phyloP scores from a whole-genome alignment of 495 filamentous ascomycete genomes.

The Tuber brumale region DNA sequence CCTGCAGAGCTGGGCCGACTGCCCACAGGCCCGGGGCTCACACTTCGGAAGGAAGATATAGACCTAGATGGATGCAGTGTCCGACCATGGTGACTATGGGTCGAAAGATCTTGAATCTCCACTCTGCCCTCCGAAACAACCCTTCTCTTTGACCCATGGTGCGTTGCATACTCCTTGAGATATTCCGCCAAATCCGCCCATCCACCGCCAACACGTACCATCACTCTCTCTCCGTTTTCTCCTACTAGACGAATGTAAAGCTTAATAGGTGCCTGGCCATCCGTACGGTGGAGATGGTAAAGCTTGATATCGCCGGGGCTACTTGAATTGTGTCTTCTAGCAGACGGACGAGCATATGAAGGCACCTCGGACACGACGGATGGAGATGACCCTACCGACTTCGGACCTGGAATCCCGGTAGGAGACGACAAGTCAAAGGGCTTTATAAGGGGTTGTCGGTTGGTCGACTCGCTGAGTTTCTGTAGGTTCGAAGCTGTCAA shows the following conservation, averaged over 20 bases:
- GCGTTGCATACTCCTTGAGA: constrained; percentile 81
- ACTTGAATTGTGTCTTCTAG: constrained; percentile 46
- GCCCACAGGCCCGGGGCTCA: constrained; percentile 27
- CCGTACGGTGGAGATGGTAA: constrained; percentile 82
- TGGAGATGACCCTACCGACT: constrained; percentile 46
- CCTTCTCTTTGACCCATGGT: constrained; percentile 57
- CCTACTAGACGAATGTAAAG: constrained; percentile 88
- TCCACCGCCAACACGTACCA: constrained; percentile 94
- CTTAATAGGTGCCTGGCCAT: constrained; percentile 78
- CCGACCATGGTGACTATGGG: constrained; percentile 20
- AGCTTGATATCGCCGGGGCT: constrained; percentile 68
- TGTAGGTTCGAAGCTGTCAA: constrained; percentile 54
- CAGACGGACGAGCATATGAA: constrained; percentile 53
- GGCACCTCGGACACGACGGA: constrained; percentile 54
- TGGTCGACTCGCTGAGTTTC: constrained; percentile 40
- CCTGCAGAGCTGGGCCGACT: constrained; percentile 29
- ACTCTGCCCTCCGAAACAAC: constrained; percentile 25
- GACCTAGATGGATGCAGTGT: constrained; percentile 24
- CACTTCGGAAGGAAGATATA: constrained; percentile 25
- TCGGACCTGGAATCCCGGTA: constrained; percentile 43
- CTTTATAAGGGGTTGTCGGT: constrained; percentile 19
- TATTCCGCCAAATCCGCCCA: constrained; percentile 96
- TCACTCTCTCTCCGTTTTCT: constrained; percentile 82
- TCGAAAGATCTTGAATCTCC: constrained; percentile 54
- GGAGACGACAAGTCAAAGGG: constrained; percentile 26